Percentiles rank a stretch among this genome's conserved stretches.
These are phyloP conservation scores for Colletotrichum sojae DNA, from an alignment of 2,329 filamentous ascomycete genomes.

Conservation along the genomic window DNA sequence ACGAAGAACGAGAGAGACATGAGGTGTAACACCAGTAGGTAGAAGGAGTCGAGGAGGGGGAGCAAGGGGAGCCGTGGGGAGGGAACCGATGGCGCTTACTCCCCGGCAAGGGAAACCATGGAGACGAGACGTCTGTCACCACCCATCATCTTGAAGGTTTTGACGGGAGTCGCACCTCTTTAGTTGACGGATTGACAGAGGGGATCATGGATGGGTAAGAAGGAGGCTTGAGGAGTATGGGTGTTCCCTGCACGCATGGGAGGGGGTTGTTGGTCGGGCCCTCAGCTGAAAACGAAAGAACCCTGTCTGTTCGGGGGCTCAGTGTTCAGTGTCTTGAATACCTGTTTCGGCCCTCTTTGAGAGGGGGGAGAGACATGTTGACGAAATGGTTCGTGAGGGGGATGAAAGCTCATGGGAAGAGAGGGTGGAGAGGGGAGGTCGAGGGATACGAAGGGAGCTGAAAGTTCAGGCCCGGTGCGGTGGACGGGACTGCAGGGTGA, in stretches of 20 bases:
- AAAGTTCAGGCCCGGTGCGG: slow-evolving; percentile 6
- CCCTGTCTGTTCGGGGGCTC: background rate
- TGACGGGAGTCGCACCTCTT: slow-evolving; percentile 24
- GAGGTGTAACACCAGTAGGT: slow-evolving; percentile 8
- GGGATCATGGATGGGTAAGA: slow-evolving; percentile 1
- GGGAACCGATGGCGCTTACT: no score
- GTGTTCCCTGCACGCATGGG: slow-evolving; percentile 10
- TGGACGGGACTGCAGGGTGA: background rate
- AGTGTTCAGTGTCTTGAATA: slow-evolving; percentile 13
- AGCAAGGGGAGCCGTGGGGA: background rate
- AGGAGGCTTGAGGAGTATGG: slow-evolving; percentile 5
- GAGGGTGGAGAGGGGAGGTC: background rate
- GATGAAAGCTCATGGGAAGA: background rate
- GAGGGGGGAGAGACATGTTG: slow-evolving; percentile 5
- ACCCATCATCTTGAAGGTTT: slow-evolving; percentile 28
- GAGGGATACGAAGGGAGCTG: slow-evolving; percentile 5
- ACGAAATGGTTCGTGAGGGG: background rate
- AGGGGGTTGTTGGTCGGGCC: slow-evolving; percentile 1
- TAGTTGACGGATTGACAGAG: slow-evolving; percentile 10
- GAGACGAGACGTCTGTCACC: slow-evolving; percentile 10
- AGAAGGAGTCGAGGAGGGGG: background rate
- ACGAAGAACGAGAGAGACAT: slow-evolving; percentile 14
- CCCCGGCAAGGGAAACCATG: background rate
- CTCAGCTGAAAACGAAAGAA: slow-evolving; percentile 1
- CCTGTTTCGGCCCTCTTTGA: slow-evolving; percentile 20